Percentiles rank a stretch among this genome's conserved stretches.
Evolutionary conservation across 768 basidiomycete genomes (phyloP).

Genomic region (Rickenella mellea): DNA sequence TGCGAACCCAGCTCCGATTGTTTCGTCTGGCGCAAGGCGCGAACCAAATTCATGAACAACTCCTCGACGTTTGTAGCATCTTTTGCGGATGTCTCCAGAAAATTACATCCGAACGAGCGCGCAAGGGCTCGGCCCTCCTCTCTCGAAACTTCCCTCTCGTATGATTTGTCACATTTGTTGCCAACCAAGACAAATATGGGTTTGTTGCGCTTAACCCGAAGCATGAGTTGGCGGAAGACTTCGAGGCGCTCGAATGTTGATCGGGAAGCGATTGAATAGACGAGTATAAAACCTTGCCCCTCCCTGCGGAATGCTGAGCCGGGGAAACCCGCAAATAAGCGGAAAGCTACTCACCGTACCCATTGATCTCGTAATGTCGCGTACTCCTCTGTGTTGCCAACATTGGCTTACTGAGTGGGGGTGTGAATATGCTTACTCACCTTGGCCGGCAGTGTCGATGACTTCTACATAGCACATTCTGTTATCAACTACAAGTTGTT

Average conservation of each 20-base stretch:
- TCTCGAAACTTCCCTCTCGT: constrained; percentile 81
- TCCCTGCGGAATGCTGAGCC: constrained; percentile 41
- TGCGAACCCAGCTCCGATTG: constrained; percentile 34
- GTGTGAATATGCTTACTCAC: constrained; percentile 32
- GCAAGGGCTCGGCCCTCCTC: constrained; percentile 85
- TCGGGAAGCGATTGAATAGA: constrained; percentile 94
- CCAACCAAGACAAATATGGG: constrained; percentile 92
- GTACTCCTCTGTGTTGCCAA: constrained; percentile 71
- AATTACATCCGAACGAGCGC: constrained; percentile 79
- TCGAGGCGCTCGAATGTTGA: constrained; percentile 86
- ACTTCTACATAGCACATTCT: constrained; percentile 94
- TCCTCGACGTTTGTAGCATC: constrained; percentile 86
- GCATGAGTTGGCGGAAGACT: constrained; percentile 83
- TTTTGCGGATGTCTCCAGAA: constrained; percentile 96
- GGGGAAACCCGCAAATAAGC: constrained; percentile 7
- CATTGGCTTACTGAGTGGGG: constrained; percentile 1
- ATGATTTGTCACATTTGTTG: constrained; percentile 92
- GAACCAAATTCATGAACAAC: constrained; percentile 83
- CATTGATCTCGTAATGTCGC: constrained; percentile 95
- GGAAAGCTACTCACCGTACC: constrained; percentile 66
- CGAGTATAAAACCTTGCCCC: constrained; percentile 95
- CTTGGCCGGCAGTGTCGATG: constrained; percentile 96
- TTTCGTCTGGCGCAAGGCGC: constrained; percentile 66
- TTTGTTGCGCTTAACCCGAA: constrained; percentile 76
- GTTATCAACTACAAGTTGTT: constrained; percentile 90